Percentiles rank a stretch among this genome's conserved stretches.
Conservation (phyloP, 2,329 filamentous ascomycete species). For the Cytospora chrysosperma region DNA sequence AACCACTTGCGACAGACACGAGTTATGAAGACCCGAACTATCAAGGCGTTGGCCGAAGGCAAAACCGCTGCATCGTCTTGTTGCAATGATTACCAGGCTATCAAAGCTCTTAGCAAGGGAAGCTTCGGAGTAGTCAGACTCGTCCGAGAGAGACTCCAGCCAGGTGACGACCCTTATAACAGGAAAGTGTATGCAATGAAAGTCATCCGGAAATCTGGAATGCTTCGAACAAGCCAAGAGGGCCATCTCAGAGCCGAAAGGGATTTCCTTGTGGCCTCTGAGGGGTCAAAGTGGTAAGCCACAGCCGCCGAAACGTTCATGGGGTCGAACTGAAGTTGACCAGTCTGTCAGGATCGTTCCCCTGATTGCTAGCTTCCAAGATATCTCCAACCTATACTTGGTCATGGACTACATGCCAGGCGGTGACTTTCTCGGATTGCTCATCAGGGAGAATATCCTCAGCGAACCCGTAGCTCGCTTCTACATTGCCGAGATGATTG, state of each 20-base stretch:
- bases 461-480: constrained; percentile 76
- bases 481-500: constrained; percentile 93
- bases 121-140: constrained; percentile 92
- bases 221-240: constrained; percentile 89
- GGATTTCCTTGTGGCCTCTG: constrained; percentile 86
- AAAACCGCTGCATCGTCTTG: constrained; percentile 9
- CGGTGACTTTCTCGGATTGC: constrained; percentile 84
- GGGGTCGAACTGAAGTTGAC: constrained; percentile 15
- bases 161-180: constrained; percentile 30
- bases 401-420: constrained; percentile 99
- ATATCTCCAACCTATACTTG: constrained; percentile 78
- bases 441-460: constrained; percentile 82
- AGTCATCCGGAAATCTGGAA: constrained; percentile 89
- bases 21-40: constrained; percentile 63
- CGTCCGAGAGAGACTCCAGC: constrained; percentile 64
- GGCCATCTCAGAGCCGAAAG: constrained; percentile 87
- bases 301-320: not conserved
- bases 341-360: constrained; percentile 68
- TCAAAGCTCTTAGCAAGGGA: constrained; percentile 85
- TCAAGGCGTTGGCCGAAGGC: constrained; percentile 23
- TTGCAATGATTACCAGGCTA: constrained; percentile 68
- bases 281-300: constrained; percentile 74
- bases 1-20: constrained; percentile 73
- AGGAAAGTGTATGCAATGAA: constrained; percentile 91
- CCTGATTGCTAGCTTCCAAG: constrained; percentile 85